These are phyloP conservation scores for Starmerella sirachaensis DNA, from an alignment of 805 yeast species.

Conservation along the genomic window DNA sequence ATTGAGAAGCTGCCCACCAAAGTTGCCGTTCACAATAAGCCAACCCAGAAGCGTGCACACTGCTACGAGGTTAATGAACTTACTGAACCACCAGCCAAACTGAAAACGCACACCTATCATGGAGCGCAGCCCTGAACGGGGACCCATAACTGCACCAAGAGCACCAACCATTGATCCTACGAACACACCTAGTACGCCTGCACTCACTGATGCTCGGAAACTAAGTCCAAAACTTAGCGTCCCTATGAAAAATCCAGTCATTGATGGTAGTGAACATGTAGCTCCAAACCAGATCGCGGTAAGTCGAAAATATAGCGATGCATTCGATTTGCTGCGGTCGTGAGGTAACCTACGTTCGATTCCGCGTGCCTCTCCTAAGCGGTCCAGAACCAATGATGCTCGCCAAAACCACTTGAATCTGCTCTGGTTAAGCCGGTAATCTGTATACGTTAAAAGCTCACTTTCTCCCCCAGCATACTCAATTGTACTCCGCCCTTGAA, in stretches of 20 bases:
- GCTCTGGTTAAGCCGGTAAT: constrained; percentile 12
- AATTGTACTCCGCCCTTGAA: not conserved
- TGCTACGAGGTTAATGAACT: constrained; percentile 58
- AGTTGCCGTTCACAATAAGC: constrained; percentile 82
- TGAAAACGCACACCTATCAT: constrained; percentile 71
- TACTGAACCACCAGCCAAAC: constrained; percentile 80
- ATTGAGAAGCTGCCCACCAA: constrained; percentile 73
- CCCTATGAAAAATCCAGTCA: constrained; percentile 72
- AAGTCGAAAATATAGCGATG: constrained; percentile 30
- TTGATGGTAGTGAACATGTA: constrained; percentile 77
- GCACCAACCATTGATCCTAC: constrained; percentile 71
- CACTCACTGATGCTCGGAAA: constrained; percentile 47
- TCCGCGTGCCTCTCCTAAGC: constrained; percentile 61
- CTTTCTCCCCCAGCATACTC: not conserved
- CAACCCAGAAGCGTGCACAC: constrained; percentile 78
- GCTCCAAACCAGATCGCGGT: constrained; percentile 76
- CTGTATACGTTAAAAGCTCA: constrained; percentile 13
- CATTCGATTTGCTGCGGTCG: constrained; percentile 34
- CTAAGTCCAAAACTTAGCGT: constrained; percentile 61
- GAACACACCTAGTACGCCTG: constrained; percentile 52
- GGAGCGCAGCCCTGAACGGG: constrained; percentile 79
- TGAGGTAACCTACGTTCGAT: constrained; percentile 62
- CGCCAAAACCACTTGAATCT: constrained; percentile 22
- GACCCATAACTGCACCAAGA: constrained; percentile 78
- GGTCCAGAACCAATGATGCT: constrained; percentile 32